Evolutionary conservation across 1,284 basidiomycete genomes (phyloP).

Genomic region (Amylostereum chailletii): DNA sequence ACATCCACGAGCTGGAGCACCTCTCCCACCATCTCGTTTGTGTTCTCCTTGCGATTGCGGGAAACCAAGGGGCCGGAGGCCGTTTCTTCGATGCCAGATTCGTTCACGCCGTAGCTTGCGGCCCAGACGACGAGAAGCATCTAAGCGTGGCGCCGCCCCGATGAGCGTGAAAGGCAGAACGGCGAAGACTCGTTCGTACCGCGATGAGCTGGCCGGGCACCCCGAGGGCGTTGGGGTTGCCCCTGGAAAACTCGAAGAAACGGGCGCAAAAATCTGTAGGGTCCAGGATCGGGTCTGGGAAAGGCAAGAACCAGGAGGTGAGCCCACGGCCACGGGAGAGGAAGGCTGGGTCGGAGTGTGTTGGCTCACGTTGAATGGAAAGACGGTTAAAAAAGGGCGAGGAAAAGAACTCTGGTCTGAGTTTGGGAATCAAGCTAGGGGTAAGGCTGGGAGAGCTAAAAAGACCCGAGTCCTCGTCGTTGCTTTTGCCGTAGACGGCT

Average conservation of each 20-base stretch:
- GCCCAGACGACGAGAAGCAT: constrained; percentile 73
- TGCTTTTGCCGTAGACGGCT: constrained; percentile 31
- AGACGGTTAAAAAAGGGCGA: constrained; percentile 80
- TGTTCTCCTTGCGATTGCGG: constrained; percentile 29
- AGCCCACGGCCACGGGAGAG: constrained; percentile 26
- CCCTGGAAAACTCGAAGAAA: constrained; percentile 54
- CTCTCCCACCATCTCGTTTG: constrained; percentile 58
- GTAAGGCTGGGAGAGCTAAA: constrained; percentile 22
- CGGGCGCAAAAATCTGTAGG: constrained; percentile 66
- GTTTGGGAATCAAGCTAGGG: constrained; percentile 51
- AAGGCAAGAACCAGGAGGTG: constrained; percentile 13
- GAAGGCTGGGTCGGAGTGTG: constrained; percentile 14
- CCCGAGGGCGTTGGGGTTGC: constrained; percentile 42
- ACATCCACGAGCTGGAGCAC: constrained; percentile 72
- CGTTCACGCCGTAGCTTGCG: constrained; percentile 77
- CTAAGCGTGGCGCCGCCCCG: too few species aligned
- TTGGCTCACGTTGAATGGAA: constrained; percentile 64
- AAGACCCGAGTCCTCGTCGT: constrained; percentile 35
- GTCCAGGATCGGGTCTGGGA: constrained; percentile 61
- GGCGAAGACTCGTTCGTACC: constrained; percentile 22
- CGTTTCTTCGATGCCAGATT: constrained; percentile 46
- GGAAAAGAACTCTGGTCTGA: constrained; percentile 71
- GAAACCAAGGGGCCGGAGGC: constrained; percentile 26
- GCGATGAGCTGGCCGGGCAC: constrained; percentile 57
- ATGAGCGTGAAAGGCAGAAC: too few species aligned